phyloP scores from a whole-genome alignment of 164 flowering plant genomes.

The Liquidambar formosana region DNA sequence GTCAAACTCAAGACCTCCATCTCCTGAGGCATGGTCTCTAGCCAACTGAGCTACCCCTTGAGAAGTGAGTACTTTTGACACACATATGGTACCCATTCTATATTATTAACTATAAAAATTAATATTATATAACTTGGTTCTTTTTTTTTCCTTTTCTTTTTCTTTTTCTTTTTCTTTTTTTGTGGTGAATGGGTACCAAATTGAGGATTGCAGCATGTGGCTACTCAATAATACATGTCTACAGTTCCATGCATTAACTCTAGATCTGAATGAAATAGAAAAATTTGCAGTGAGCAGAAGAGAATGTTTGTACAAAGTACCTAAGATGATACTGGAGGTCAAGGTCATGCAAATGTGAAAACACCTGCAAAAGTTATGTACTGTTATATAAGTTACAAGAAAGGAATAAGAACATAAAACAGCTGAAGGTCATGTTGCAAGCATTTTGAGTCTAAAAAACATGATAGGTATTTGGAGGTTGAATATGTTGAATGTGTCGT shows the following conservation, averaged over 20 bases:
- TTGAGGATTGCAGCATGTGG: not conserved
- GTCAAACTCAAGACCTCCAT: too few species aligned
- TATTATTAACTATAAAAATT: too few species aligned
- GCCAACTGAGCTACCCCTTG: too few species aligned
- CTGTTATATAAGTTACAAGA: not conserved
- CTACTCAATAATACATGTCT: not conserved
- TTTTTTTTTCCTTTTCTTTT: too few species aligned
- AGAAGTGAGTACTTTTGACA: too few species aligned
- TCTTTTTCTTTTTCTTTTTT: not conserved
- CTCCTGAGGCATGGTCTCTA: too few species aligned
- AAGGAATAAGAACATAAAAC: not conserved
- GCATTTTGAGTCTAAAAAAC: not conserved
- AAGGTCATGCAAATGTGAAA: conserved; percentile 89
- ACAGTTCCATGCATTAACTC: not conserved
- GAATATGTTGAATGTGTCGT: not conserved
- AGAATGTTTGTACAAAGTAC: conserved; percentile 29
- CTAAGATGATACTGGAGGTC: conserved; percentile 96
- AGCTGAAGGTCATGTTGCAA: not conserved
- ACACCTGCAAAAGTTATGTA: conserved; percentile 63
- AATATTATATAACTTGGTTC: too few species aligned
- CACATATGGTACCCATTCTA: too few species aligned
- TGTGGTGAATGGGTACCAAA: not conserved
- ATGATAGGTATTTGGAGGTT: not conserved
- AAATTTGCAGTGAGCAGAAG: not conserved
- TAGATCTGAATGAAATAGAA: not conserved